Evolutionary conservation across 2,329 filamentous ascomycete species (phyloP).

Genomic region (Monilinia polystroma): DNA sequence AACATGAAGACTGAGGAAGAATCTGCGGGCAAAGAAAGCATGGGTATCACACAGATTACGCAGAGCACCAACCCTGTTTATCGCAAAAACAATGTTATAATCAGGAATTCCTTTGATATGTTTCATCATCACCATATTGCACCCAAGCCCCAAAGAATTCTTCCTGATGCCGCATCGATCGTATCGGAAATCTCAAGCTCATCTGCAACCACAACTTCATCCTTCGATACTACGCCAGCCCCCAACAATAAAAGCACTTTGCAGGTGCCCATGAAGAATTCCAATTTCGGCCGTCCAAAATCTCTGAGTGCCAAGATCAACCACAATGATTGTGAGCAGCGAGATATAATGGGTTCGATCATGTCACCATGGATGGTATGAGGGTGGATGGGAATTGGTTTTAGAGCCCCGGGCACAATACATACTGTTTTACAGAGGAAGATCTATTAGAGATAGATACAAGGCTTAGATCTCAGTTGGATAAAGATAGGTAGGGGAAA

Average conservation of each 20-base stretch:
- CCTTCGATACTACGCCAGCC: neutral
- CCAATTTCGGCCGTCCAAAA: neutral
- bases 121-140: neutral
- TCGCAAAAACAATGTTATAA: neutral
- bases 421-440: neutral
- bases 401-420: too few relatives aligned
- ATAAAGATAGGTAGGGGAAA: neutral
- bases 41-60: neutral
- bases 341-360: neutral
- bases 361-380: constrained; percentile 4
- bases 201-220: neutral
- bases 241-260: neutral
- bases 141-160: rapidly evolving
- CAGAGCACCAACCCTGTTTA: neutral
- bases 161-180: neutral
- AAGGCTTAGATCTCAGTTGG: neutral
- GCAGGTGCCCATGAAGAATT: neutral
- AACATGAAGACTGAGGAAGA: neutral
- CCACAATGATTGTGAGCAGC: neutral
- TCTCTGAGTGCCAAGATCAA: neutral
- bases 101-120: neutral
- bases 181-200: neutral
- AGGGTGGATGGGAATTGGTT: neutral
- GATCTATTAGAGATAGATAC: neutral
- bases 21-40: neutral